Percentiles rank a stretch among this genome's conserved stretches.
These are phyloP conservation scores for Rhizophora mangle DNA, from an alignment of 345 rosid genomes.

Conservation along the genomic window DNA sequence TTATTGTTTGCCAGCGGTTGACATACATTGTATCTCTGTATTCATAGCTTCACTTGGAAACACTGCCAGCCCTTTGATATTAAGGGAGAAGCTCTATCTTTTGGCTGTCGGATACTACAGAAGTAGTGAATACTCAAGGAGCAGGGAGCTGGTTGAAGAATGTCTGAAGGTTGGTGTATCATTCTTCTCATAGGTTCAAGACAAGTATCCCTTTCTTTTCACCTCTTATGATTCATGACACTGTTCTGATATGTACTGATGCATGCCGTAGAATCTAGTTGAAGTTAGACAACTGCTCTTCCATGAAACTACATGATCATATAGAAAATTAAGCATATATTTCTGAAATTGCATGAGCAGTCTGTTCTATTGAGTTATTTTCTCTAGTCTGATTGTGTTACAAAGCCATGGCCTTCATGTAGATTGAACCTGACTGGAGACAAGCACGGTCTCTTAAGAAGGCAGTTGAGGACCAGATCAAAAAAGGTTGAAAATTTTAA, in stretches of 20 bases:
- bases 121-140: slow-evolving; percentile 57
- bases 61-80: slow-evolving; percentile 30
- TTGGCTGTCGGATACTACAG: slow-evolving; percentile 74
- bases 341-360: background rate
- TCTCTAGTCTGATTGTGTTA: background rate
- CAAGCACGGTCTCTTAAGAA: slow-evolving; percentile 71
- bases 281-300: background rate
- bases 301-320: background rate
- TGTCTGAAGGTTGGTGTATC: slow-evolving; percentile 51
- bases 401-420: slow-evolving; percentile 13
- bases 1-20: background rate
- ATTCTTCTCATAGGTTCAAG: too few species aligned
- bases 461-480: slow-evolving; percentile 57
- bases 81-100: slow-evolving; percentile 71
- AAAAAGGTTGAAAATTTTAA: slow-evolving; percentile 41
- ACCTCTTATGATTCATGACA: background rate
- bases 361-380: background rate
- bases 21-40: background rate
- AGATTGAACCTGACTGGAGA: slow-evolving; percentile 85
- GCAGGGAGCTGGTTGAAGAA: slow-evolving; percentile 56
- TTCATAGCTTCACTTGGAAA: slow-evolving; percentile 56
- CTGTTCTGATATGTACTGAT: background rate
- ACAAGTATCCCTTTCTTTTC: background rate
- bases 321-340: background rate
- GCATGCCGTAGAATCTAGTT: background rate